Conservation (phyloP, 345 rosid genomes). For the Isatis tinctoria region DNA sequence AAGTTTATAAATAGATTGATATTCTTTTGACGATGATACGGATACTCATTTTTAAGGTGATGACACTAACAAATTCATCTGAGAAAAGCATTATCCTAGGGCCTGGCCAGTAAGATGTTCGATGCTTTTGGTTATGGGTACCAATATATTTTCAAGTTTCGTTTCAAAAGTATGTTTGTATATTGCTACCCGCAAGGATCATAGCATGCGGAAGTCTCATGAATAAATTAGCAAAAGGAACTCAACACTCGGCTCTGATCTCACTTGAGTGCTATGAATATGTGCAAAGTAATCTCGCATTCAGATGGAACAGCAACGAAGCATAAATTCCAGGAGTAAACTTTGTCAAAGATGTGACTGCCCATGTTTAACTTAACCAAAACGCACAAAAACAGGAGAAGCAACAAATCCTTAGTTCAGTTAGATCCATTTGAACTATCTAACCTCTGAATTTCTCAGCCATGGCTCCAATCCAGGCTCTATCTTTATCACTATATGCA, state of each 20-base stretch:
- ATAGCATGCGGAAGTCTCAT: background rate
- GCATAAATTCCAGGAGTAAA: background rate
- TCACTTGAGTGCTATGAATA: background rate
- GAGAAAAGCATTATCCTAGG: background rate
- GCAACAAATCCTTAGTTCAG: background rate
- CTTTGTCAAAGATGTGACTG: background rate
- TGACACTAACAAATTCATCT: background rate
- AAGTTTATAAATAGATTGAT: background rate
- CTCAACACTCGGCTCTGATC: background rate
- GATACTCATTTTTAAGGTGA: background rate
- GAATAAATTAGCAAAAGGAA: background rate
- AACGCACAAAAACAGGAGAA: background rate
- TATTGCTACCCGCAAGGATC: background rate
- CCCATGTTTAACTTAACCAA: background rate
- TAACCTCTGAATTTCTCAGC: slow-evolving; percentile 66
- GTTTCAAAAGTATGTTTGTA: background rate
- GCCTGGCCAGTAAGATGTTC: background rate
- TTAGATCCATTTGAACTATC: slow-evolving; percentile 22
- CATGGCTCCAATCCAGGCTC: slow-evolving; percentile 79
- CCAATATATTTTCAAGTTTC: background rate
- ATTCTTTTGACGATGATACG: background rate
- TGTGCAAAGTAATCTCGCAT: background rate
- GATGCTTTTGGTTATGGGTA: background rate
- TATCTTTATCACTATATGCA: slow-evolving; percentile 76
- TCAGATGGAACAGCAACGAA: background rate